These are phyloP conservation scores for Cardiospermum halicacabum DNA, from an alignment of 345 rosid species.

Conservation along the genomic window DNA sequence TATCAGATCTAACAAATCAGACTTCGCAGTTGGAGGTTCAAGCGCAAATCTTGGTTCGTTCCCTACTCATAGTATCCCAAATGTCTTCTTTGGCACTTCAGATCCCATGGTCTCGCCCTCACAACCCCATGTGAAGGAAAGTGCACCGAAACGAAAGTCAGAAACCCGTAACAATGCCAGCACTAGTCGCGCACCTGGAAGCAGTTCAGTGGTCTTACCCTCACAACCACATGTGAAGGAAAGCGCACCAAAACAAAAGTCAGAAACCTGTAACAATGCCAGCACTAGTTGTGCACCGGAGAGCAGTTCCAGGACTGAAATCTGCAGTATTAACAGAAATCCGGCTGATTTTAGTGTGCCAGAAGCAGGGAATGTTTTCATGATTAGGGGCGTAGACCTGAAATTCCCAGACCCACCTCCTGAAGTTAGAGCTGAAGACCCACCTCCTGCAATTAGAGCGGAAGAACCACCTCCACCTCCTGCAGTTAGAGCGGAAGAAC, in stretches of 20 bases:
- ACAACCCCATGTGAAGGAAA: conserved; percentile 29
- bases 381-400: conserved; percentile 55
- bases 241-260: conserved; percentile 34
- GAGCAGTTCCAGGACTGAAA: conserved; percentile 31
- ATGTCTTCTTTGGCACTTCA: conserved; percentile 34
- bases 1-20: conserved; percentile 26
- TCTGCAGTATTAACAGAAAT: conserved; percentile 67
- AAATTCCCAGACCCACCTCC: conserved; percentile 29
- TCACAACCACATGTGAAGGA: conserved; percentile 26
- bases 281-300: conserved; percentile 24
- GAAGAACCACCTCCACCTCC: no score
- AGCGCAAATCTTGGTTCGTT: conserved; percentile 34
- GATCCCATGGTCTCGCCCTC: conserved; percentile 41
- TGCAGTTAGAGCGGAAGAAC: no score
- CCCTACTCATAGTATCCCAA: conserved; percentile 40
- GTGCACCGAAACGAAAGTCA: conserved; percentile 32
- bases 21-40: conserved; percentile 26
- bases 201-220: conserved; percentile 38
- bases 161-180: conserved; percentile 23
- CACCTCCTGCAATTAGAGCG: no score
- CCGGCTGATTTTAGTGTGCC: conserved; percentile 89
- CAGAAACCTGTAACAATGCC: conserved; percentile 23
- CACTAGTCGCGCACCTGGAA: no score
- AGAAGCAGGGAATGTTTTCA: conserved; percentile 60
- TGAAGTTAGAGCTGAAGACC: conserved; percentile 21